These are phyloP conservation scores for Yamadazyma trypodendri DNA, from an alignment of 1,139 yeast genomes.

Conservation along the genomic window DNA sequence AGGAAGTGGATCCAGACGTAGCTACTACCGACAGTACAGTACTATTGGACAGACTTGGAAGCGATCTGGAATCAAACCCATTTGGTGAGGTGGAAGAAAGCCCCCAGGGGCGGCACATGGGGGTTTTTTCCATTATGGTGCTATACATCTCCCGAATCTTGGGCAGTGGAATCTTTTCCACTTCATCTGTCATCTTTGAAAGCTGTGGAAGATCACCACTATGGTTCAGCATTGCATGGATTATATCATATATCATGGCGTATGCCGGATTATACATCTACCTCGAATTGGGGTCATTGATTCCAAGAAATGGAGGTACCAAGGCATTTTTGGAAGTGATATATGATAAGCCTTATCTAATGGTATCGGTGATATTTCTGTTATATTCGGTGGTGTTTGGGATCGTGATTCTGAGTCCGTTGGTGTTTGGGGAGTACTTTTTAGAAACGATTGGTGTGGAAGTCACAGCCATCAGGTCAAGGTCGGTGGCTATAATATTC, in stretches of 20 bases:
- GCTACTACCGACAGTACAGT: neutral
- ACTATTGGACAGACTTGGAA: slow-evolving; percentile 4
- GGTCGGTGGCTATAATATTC: slow-evolving; percentile 45
- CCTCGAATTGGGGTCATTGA: slow-evolving; percentile 65
- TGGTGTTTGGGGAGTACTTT: slow-evolving; percentile 70
- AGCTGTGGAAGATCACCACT: slow-evolving; percentile 68
- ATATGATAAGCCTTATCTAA: slow-evolving; percentile 56
- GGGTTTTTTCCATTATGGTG: slow-evolving; percentile 62
- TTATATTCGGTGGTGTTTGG: slow-evolving; percentile 62
- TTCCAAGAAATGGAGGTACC: slow-evolving; percentile 74
- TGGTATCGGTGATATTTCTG: slow-evolving; percentile 59
- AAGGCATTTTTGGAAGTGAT: slow-evolving; percentile 69
- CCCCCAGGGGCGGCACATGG: slow-evolving; percentile 76
- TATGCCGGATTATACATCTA: slow-evolving; percentile 66
- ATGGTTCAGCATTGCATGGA: slow-evolving; percentile 61
- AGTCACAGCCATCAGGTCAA: slow-evolving; percentile 36
- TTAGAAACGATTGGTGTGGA: slow-evolving; percentile 48
- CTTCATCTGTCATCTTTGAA: slow-evolving; percentile 63
- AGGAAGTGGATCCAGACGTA: slow-evolving; percentile 6
- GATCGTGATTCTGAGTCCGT: slow-evolving; percentile 60
- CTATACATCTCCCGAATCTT: slow-evolving; percentile 64
- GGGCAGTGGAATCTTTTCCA: slow-evolving; percentile 79
- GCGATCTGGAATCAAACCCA: slow-evolving; percentile 9
- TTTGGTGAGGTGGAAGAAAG: slow-evolving; percentile 44
- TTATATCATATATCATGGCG: slow-evolving; percentile 57